Evolutionary conservation across 2,329 filamentous ascomycete species (phyloP).

Genomic region (Neofusicoccum sp.): DNA sequence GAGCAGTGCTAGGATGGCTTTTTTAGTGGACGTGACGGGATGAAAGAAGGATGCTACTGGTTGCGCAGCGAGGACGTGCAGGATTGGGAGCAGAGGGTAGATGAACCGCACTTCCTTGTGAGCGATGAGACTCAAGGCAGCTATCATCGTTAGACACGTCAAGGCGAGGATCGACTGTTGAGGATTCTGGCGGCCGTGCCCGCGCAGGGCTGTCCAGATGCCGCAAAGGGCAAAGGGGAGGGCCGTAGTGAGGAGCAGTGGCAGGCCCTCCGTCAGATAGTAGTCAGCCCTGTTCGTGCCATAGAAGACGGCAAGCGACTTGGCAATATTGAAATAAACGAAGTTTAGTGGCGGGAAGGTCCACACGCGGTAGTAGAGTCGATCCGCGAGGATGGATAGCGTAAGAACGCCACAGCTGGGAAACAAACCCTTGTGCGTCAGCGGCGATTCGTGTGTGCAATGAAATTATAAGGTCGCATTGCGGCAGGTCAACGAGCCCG

Average conservation of each 20-base stretch:
- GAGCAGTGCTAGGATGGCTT: constrained; percentile 43
- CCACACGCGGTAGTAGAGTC: constrained; percentile 80
- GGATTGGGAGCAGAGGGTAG: constrained; percentile 84
- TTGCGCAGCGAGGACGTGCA: constrained; percentile 75
- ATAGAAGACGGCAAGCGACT: constrained; percentile 90
- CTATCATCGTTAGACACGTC: constrained; percentile 60
- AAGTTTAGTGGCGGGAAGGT: constrained; percentile 87
- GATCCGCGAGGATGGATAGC: constrained; percentile 69
- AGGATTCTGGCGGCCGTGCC: background rate
- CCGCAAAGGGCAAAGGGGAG: constrained; percentile 74
- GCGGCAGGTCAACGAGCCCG: background rate
- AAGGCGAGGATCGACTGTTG: constrained; percentile 32
- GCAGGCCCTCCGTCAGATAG: constrained; percentile 87
- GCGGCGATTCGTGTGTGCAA: background rate
- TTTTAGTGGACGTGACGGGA: constrained; percentile 47
- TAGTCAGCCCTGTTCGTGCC: constrained; percentile 90
- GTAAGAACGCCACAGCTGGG: constrained; percentile 60
- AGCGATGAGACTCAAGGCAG: constrained; percentile 74
- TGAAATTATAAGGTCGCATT: constrained; percentile 15
- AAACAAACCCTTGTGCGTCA: constrained; percentile 3
- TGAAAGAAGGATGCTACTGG: constrained; percentile 27
- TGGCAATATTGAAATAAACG: constrained; percentile 86
- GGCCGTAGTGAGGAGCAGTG: constrained; percentile 80
- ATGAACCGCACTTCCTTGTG: constrained; percentile 99
- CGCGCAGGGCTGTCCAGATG: constrained; percentile 50